A percentile compares a stretch with the other conserved stretches of the same genome.
Evolutionary conservation across 306 rosid genomes (phyloP).

Genomic region (Clitoria ternatea): DNA sequence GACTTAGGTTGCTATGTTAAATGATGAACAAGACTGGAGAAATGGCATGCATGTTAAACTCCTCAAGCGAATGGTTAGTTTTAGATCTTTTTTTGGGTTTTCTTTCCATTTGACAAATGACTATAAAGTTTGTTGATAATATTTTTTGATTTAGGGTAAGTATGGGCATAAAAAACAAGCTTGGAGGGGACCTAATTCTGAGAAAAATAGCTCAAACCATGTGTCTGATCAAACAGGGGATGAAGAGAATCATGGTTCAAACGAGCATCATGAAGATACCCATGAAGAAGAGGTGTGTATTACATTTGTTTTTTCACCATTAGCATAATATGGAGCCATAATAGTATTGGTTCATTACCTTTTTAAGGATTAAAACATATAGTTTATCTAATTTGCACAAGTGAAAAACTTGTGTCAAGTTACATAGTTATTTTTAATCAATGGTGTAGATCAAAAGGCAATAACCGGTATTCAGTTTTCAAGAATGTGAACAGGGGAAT

Average conservation of each 20-base stretch:
- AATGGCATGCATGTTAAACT: constrained; percentile 91
- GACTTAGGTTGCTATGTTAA: constrained; percentile 70
- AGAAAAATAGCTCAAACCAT: constrained; percentile 51
- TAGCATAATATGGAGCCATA: not conserved
- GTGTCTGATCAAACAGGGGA: constrained; percentile 49
- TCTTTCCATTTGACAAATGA: not conserved
- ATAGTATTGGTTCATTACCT: not conserved
- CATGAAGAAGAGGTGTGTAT: constrained; percentile 67
- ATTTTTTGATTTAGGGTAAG: constrained; percentile 50
- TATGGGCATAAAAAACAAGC: constrained; percentile 65
- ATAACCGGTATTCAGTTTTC: too few species aligned
- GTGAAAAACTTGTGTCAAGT: not conserved
- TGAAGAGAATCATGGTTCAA: constrained; percentile 56
- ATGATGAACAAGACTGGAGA: constrained; percentile 87
- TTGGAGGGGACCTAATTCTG: constrained; percentile 60
- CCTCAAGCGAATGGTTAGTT: constrained; percentile 62
- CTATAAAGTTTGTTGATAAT: constrained; percentile 16
- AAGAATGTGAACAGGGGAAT: too few species aligned
- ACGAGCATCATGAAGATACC: constrained; percentile 60
- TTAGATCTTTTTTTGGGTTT: not conserved
- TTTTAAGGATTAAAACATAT: not conserved
- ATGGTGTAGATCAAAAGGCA: too few species aligned
- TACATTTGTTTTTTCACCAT: not conserved
- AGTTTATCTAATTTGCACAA: not conserved
- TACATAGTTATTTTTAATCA: too few species aligned